Conservation (phyloP, 1,139 yeast species). For the Candida pseudocylindracea region DNA sequence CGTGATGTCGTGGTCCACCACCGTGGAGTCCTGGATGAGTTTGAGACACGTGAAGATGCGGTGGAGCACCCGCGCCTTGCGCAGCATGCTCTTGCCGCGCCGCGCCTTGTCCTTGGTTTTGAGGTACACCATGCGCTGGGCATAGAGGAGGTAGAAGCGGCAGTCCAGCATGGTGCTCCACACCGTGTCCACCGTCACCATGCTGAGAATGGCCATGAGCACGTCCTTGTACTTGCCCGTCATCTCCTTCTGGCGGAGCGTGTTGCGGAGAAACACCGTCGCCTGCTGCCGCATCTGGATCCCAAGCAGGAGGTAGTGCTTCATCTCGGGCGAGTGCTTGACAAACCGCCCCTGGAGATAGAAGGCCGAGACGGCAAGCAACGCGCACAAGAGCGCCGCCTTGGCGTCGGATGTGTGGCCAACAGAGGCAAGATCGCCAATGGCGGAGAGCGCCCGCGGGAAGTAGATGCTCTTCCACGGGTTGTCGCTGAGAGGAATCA, state of each 20-base stretch:
- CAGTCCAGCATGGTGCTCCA: conserved; percentile 90
- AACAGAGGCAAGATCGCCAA: conserved; percentile 57
- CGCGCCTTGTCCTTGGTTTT: conserved; percentile 19
- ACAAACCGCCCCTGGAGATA: conserved; percentile 54
- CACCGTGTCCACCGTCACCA: conserved; percentile 75
- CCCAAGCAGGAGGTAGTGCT: conserved; percentile 50
- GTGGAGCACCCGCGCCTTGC: conserved; percentile 60
- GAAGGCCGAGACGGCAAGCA: conserved; percentile 66
- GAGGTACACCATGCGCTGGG: conserved; percentile 52
- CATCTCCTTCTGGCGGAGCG: conserved; percentile 13
- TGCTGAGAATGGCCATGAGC: conserved; percentile 60
- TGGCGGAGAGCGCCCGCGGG: conserved; percentile 61
- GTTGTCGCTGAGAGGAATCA: conserved; percentile 56
- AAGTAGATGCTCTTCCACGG: conserved; percentile 79
- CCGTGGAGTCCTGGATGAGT: conserved; percentile 52
- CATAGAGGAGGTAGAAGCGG: conserved; percentile 48
- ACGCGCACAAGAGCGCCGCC: conserved; percentile 57
- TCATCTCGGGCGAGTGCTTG: conserved; percentile 37
- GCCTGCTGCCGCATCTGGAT: conserved; percentile 59
- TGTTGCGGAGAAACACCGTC: conserved; percentile 33
- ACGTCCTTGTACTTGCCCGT: conserved; percentile 56
- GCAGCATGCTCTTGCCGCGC: conserved; percentile 27
- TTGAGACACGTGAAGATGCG: conserved; percentile 58
- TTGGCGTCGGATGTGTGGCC: conserved; percentile 63
- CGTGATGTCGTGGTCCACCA: conserved; percentile 8